Evolutionary conservation across 1,139 yeast species (phyloP).

Genomic region (Candida sp.): DNA sequence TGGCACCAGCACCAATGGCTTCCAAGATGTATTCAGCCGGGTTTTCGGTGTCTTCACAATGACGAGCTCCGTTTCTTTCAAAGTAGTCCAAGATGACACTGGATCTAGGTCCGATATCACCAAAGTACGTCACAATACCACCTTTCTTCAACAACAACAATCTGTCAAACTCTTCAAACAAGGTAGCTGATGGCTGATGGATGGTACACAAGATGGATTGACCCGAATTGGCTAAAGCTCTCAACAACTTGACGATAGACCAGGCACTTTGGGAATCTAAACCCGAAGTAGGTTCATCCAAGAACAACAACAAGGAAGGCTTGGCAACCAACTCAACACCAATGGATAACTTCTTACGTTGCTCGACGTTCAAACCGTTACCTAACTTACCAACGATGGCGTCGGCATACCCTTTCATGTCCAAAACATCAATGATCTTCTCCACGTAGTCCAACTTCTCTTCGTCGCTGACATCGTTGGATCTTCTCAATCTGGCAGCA

Average conservation of each 20-base stretch:
- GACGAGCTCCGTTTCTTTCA: constrained; percentile 69
- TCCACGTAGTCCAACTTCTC: constrained; percentile 61
- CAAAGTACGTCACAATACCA: constrained; percentile 82
- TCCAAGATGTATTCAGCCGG: constrained; percentile 73
- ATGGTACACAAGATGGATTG: constrained; percentile 86
- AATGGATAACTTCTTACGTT: constrained; percentile 67
- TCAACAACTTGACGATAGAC: constrained; percentile 79
- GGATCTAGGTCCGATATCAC: constrained; percentile 75
- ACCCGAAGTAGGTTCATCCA: constrained; percentile 96
- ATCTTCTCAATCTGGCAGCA: constrained; percentile 64
- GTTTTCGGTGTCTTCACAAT: constrained; percentile 55
- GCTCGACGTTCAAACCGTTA: constrained; percentile 67
- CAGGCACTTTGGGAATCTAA: constrained; percentile 93
- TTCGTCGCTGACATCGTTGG: constrained; percentile 34
- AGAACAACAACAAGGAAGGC: constrained; percentile 77
- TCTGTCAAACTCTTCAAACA: constrained; percentile 80
- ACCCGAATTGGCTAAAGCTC: constrained; percentile 76
- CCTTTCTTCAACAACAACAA: constrained; percentile 73
- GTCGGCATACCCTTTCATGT: constrained; percentile 66
- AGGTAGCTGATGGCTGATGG: constrained; percentile 82
- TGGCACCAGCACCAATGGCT: constrained; percentile 73
- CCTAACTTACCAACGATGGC: constrained; percentile 63
- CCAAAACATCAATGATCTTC: constrained; percentile 56
- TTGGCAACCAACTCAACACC: constrained; percentile 91
- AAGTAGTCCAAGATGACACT: constrained; percentile 65